These are phyloP conservation scores for Fraxinus xanthoxyloides DNA, from an alignment of 305 asterid genomes.

Conservation along the genomic window DNA sequence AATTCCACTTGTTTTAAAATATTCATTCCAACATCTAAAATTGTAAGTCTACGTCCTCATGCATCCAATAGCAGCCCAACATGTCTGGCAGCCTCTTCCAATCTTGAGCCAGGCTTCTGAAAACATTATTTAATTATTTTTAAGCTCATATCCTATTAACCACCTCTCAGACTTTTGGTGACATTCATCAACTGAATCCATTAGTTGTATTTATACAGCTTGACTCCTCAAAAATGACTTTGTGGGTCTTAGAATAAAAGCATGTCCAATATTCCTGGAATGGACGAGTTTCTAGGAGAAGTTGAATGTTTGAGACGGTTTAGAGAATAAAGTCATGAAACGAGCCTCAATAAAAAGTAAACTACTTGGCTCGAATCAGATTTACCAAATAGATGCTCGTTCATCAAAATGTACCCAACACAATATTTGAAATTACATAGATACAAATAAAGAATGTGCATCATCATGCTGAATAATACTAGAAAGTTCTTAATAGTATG, in stretches of 20 bases:
- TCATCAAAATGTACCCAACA: not conserved
- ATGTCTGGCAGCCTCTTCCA: not conserved
- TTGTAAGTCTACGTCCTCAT: not conserved
- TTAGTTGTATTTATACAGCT: not conserved
- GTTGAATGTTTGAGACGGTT: not conserved
- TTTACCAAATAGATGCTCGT: not conserved
- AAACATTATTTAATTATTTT: not conserved
- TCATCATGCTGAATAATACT: not conserved
- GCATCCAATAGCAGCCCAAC: not conserved
- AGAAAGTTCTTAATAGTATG: not conserved
- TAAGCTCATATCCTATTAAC: not conserved
- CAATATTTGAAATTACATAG: not conserved
- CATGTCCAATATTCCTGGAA: not conserved
- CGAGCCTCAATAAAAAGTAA: not conserved
- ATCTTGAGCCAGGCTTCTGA: not conserved
- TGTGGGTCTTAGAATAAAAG: not conserved
- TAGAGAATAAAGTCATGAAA: not conserved
- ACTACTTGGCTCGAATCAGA: not conserved
- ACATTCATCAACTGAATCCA: not conserved
- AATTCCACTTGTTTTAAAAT: not conserved
- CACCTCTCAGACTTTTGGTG: not conserved
- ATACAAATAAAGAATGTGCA: not conserved
- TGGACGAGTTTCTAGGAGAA: not conserved
- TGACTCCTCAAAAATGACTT: not conserved
- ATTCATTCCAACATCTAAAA: not conserved